Evolutionary conservation across 2,329 filamentous ascomycete species (phyloP), one percentile per base, ranked within the genome.

Genomic region (Calonectria naviculata): DNA sequence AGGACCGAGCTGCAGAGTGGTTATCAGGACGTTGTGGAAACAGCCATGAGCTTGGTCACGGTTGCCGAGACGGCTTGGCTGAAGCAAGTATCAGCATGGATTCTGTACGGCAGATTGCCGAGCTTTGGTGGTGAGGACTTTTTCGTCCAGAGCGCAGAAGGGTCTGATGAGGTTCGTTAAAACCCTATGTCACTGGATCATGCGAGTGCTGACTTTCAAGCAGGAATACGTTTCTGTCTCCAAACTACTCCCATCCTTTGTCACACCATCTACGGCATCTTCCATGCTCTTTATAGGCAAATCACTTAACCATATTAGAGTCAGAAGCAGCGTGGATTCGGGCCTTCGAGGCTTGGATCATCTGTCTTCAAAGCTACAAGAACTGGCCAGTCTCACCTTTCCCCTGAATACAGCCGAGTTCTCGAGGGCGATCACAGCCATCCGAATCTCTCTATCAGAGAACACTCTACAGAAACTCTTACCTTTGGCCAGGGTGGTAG

Each of bases 211-310:
- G n/a, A 67, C 76, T 19, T 12, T 44, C 5, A 9, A 28, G 64
- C 46, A 89, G 84, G 89, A 90, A 52, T 95, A 92, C 81, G 83
- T 85, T 13, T 87, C 90, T 60, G 86, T 91, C 36, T 81, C 86
- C 9, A 85, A 86, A 21, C 83, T 97, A 8, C 82, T 97, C 2
- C 97, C 97, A 0, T 91, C 90, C 15, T 97, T 98, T 79, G 94
- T 98, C 8, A 92, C 92, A 0, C 82, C 89, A 0, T 85, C 92
- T 5, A 94, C 94, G 1, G 95, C 94, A 9, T 88, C 90, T 4
- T 98, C 95, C 0, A 94, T 98, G 81, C 85, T 98, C 6, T 98
- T 98, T 79, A 93, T 98, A 72, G 97, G 97, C 13, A 94, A 93
- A 74, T 97, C 95, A 0, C 86, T 98, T 56, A 95, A 97, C 76